Conservation (phyloP, 805 yeast genomes). For the Ascoidea asiatica region DNA sequence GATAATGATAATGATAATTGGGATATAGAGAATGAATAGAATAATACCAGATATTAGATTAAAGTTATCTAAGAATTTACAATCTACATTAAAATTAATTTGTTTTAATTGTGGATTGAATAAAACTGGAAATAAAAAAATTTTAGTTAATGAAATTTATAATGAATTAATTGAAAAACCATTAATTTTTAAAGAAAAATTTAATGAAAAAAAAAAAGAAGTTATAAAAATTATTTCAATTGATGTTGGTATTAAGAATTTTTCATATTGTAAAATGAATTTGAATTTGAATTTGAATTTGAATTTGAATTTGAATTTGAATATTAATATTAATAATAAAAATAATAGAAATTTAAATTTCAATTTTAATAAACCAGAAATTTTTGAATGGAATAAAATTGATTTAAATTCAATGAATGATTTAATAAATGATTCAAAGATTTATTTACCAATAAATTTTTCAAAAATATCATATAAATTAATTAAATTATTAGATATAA, state of each 20-base stretch:
- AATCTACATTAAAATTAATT: too few relatives aligned
- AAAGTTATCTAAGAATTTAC: too few relatives aligned
- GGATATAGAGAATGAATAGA: too few relatives aligned
- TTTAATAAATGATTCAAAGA: too few relatives aligned
- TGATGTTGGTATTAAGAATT: slow-evolving; percentile 9
- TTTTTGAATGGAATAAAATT: background rate
- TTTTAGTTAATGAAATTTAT: too few relatives aligned
- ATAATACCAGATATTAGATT: too few relatives aligned
- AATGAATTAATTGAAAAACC: too few relatives aligned
- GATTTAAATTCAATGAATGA: background rate
- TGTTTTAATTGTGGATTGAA: too few relatives aligned
- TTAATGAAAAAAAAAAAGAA: too few relatives aligned
- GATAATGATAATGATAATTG: too few relatives aligned
- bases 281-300: background rate
- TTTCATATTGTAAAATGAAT: slow-evolving; percentile 7
- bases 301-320: background rate
- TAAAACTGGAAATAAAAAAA: too few relatives aligned
- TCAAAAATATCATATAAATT: slow-evolving; percentile 1
- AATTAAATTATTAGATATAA: background rate
- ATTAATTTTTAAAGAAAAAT: too few relatives aligned
- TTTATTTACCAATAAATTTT: background rate
- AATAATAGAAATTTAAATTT: background rate
- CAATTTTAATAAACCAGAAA: background rate
- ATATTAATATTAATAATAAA: background rate
- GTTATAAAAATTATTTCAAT: slow-evolving; percentile 1